Base-by-base conservation (phyloP, 108 stramenopile genomes). In the Cyclotella sp. region DNA sequence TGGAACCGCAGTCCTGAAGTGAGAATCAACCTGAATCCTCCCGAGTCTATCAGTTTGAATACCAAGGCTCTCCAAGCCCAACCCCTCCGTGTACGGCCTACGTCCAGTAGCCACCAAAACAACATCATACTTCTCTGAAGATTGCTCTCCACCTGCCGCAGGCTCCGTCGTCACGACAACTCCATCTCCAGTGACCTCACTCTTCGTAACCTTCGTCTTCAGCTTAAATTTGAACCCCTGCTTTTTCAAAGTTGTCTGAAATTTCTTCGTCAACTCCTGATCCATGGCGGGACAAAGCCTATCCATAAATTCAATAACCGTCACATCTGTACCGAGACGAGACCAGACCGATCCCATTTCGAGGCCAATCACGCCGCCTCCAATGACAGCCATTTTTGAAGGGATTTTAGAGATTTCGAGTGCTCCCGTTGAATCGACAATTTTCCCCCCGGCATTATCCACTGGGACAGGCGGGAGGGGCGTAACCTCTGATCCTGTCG, bases 321-420 rank as follows among this genome's bases (percentile, higher is more conserved):
- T 98, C 0, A 99, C 98, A 73, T 99, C 80, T 19, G 97, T 81
- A 52, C 98, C 98, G 19, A 99, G 88, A 66, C 98, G 93, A 70
- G 83, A 76, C 99, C 99, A 99, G 4, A 99, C 99, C 43, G 96
- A 97, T 71, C 98, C 99, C 99, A 99, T 99, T 85, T 99, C 99
- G 54, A 99, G 83, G 58, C 99, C 99, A 81, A 99, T 99, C 44
- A 98, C 97, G 24, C 99, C 99, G 22, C 98, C 99, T 28, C 99
- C 98, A 68, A 99, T 85, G 12, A 99, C 98, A 22, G 96, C 97
- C 91, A 99, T 89, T 28, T 69, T 93, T 80, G 88, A 82, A 28
- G 99, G 99, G 57, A 99, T 90, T 58, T 73, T 75, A 34, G 59
- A 34, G 54, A 99, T 95, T n/a, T 96, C 98, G 42, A 99, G 81